A percentile compares a stretch with the other conserved stretches of the same genome.
Conservation (phyloP, 768 basidiomycete genomes). For the Naganishia vishniacii region DNA sequence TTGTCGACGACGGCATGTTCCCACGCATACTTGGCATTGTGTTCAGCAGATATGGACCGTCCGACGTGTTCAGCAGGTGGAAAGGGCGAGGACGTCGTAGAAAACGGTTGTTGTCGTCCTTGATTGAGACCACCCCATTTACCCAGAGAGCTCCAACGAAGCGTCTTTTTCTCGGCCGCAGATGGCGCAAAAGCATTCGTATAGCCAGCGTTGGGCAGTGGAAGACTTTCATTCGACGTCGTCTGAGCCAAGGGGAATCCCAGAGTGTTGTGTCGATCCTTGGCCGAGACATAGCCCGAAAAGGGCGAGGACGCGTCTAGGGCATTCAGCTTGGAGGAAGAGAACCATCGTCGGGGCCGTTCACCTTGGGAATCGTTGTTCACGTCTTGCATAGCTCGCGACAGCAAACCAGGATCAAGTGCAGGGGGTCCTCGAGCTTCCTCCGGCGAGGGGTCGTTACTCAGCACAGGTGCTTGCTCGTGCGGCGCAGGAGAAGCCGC, state of each 20-base stretch:
- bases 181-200: conserved; percentile 43
- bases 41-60: conserved; percentile 16
- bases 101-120: neutral
- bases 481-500: conserved; percentile 8
- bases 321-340: conserved; percentile 33
- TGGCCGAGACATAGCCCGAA: conserved; percentile 2
- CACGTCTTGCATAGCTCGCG: conserved; percentile 6
- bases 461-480: conserved; percentile 1
- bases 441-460: neutral
- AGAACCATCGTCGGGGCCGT: conserved; percentile 40
- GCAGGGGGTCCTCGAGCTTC: conserved; percentile 3
- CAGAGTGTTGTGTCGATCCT: conserved; percentile 22
- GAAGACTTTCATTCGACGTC: conserved; percentile 41
- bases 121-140: conserved; percentile 5
- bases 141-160: conserved; percentile 44
- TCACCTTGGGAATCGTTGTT: neutral
- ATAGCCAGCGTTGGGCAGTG: conserved; percentile 30
- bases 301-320: conserved; percentile 30
- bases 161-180: conserved; percentile 42
- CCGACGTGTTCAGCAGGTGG: conserved; percentile 1
- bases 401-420: conserved; percentile 4
- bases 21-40: conserved; percentile 12
- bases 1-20: conserved; percentile 5
- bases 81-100: conserved; percentile 2
- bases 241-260: conserved; percentile 26